Conservation (phyloP, 768 basidiomycete genomes). For the Leccinum ochraceum region DNA sequence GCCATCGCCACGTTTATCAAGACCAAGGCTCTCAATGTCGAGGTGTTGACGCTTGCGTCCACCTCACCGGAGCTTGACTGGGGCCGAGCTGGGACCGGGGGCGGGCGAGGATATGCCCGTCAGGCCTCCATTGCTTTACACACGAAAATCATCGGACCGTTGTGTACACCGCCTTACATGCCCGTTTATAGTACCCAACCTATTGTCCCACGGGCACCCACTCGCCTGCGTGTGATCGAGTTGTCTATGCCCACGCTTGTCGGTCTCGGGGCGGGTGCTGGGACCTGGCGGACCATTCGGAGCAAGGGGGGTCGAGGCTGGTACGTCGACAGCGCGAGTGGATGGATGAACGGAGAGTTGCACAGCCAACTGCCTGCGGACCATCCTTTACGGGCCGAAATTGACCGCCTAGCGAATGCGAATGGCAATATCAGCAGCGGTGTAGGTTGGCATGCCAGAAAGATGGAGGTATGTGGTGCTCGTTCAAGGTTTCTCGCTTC, state of each 20-base stretch:
- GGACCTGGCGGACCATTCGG: conserved; percentile 84
- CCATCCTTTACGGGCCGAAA: conserved; percentile 70
- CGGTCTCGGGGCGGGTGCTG: conserved; percentile 75
- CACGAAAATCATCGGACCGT: conserved; percentile 71
- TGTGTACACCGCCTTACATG: conserved; percentile 77
- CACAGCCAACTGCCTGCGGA: conserved; percentile 55
- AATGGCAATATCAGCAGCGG: conserved; percentile 90
- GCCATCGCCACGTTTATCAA: conserved; percentile 69
- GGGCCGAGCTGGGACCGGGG: conserved; percentile 38
- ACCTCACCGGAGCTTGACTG: conserved; percentile 77
- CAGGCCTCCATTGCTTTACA: conserved; percentile 79
- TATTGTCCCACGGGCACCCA: conserved; percentile 45
- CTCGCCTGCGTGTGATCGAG: conserved; percentile 85
- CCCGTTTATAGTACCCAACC: conserved; percentile 48
- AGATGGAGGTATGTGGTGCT: conserved; percentile 85
- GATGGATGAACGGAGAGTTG: conserved; percentile 65
- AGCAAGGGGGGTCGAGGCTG: conserved; percentile 94
- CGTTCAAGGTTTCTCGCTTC: neutral
- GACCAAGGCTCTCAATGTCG: conserved; percentile 70
- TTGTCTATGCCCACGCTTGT: conserved; percentile 70
- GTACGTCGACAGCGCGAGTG: conserved; percentile 89
- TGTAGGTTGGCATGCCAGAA: conserved; percentile 93
- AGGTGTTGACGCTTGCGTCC: conserved; percentile 79
- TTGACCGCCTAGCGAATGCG: conserved; percentile 72
- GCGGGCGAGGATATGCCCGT: conserved; percentile 47